These are phyloP conservation scores for Suhomyces wounanorum DNA, from an alignment of 1,139 yeast genomes.

Conservation along the genomic window DNA sequence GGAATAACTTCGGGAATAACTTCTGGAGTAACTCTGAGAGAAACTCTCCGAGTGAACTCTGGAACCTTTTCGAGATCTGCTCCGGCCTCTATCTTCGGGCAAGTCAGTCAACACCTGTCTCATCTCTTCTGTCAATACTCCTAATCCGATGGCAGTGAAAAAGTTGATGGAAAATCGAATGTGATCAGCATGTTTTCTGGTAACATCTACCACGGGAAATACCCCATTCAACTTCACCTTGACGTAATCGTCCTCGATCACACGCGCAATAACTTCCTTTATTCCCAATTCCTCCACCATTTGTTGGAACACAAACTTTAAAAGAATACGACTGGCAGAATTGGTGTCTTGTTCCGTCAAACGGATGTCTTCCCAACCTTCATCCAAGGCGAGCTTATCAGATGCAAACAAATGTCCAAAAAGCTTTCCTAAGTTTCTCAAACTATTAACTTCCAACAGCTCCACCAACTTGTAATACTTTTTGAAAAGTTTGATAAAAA, in stretches of 20 bases:
- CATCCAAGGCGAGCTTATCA: conserved; percentile 55
- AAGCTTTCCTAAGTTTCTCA: conserved; percentile 79
- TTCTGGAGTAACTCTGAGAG: conserved; percentile 22
- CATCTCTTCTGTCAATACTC: conserved; percentile 81
- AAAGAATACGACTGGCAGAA: conserved; percentile 77
- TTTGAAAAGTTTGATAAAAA: conserved; percentile 56
- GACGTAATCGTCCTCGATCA: conserved; percentile 50
- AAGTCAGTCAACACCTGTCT: conserved; percentile 52
- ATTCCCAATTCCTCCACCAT: conserved; percentile 78
- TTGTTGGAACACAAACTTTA: conserved; percentile 80
- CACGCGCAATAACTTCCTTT: conserved; percentile 44
- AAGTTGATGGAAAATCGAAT: conserved; percentile 82
- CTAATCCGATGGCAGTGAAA: conserved; percentile 91
- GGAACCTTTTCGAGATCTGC: conserved; percentile 20
- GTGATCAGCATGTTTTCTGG: conserved; percentile 55
- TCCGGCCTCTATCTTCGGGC: conserved; percentile 30
- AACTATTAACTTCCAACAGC: conserved; percentile 67
- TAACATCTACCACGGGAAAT: conserved; percentile 43
- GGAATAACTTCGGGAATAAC: conserved; percentile 20
- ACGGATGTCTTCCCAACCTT: conserved; percentile 56
- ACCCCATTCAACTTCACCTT: conserved; percentile 51
- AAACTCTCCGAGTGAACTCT: conserved; percentile 18
- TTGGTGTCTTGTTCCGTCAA: conserved; percentile 75
- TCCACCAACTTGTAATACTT: conserved; percentile 61
- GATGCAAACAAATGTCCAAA: conserved; percentile 85